phyloP scores from a whole-genome alignment of 108 stramenopile genomes.

The Heterococcus sp. region DNA sequence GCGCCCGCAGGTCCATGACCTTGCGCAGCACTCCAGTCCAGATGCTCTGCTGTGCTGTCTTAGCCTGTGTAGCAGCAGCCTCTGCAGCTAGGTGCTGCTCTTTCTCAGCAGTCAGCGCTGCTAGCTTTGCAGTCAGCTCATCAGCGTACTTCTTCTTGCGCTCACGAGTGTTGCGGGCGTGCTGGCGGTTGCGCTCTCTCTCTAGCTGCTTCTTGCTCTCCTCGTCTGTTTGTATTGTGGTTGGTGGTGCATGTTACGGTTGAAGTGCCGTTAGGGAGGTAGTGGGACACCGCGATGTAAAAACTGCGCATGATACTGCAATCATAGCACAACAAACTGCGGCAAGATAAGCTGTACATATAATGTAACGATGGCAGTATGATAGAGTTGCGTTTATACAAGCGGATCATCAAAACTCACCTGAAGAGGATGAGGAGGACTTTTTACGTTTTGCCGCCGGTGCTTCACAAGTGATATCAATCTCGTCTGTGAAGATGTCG shows the following conservation, averaged over 20 bases:
- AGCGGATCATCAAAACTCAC: no score
- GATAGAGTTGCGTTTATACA: no score
- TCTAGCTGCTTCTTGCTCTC: constrained; percentile 65
- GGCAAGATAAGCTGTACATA: no score
- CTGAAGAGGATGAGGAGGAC: neutral
- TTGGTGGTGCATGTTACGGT: no score
- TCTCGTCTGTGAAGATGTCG: neutral
- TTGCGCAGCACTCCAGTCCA: constrained; percentile 14
- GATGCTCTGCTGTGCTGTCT: constrained; percentile 1
- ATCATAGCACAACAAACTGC: no score
- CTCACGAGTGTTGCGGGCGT: constrained; percentile 89
- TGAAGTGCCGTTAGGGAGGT: no score
- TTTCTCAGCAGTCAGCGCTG: constrained; percentile 63
- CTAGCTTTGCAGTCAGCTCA: constrained; percentile 81
- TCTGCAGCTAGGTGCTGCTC: constrained; percentile 55
- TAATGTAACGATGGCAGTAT: no score
- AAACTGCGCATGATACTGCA: no score
- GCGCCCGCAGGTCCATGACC: constrained; percentile 28
- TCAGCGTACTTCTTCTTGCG: constrained; percentile 91
- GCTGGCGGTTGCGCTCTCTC: constrained; percentile 88
- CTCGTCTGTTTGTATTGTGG: constrained; percentile 42
- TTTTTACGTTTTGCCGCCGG: neutral
- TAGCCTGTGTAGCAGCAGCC: neutral
- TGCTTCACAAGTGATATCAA: neutral
- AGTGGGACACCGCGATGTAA: no score